These are phyloP conservation scores for Pleoardoris graminearum DNA, from an alignment of 2,329 filamentous ascomycete species.

Conservation along the genomic window DNA sequence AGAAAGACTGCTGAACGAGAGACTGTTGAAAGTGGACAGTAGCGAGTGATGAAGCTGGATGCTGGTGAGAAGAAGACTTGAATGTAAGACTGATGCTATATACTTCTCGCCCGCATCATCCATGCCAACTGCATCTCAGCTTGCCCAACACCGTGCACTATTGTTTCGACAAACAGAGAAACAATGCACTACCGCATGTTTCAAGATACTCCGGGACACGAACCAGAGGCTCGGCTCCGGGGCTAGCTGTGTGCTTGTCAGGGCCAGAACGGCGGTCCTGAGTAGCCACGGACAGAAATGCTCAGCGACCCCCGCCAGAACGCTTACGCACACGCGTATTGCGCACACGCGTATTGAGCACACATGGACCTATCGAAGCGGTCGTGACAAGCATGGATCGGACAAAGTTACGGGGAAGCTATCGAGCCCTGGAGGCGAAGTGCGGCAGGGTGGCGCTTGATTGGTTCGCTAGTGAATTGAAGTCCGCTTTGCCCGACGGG, in stretches of 20 bases:
- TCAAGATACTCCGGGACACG: constrained; percentile 3
- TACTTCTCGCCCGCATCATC: background rate
- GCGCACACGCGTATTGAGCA: background rate
- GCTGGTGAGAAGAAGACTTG: constrained; percentile 1
- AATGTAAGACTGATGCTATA: constrained; percentile 4
- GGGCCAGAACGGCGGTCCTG: background rate
- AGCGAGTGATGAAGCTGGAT: constrained; percentile 4
- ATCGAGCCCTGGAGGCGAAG: constrained; percentile 3
- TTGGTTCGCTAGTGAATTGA: constrained; percentile 1
- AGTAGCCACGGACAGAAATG: background rate
- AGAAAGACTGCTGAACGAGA: constrained; percentile 1
- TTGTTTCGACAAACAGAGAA: constrained; percentile 9
- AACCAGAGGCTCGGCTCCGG: background rate
- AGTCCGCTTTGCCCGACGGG: background rate
- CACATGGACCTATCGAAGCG: constrained; percentile 1
- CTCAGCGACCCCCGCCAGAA: background rate
- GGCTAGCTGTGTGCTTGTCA: background rate
- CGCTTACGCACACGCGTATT: background rate
- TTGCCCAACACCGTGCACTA: constrained; percentile 6
- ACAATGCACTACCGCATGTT: background rate
- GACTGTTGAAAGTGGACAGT: constrained; percentile 4
- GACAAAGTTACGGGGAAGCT: constrained; percentile 5
- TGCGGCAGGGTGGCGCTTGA: background rate
- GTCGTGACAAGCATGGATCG: constrained; percentile 8
- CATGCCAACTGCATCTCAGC: background rate